Percentiles rank a stretch among this genome's conserved stretches.
Conservation (phyloP, 345 rosid species). For the Jatropha curcas region DNA sequence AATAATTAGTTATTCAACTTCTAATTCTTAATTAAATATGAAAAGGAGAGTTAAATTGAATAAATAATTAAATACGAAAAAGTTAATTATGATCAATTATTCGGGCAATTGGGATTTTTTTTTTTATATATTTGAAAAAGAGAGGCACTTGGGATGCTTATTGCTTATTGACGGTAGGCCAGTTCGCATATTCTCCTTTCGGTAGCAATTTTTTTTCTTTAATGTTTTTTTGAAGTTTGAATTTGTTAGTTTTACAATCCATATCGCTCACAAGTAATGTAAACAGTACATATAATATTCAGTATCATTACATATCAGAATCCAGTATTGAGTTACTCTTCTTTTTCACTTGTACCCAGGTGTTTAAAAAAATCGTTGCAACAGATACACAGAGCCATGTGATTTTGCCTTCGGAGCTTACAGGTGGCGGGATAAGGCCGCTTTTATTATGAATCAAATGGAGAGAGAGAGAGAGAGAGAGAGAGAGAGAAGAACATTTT, state of each 20-base stretch:
- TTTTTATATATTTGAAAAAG: too few relatives aligned
- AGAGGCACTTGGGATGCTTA: background rate
- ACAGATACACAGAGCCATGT: background rate
- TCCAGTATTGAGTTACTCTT: background rate
- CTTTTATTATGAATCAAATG: slow-evolving; percentile 14
- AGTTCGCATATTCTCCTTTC: background rate
- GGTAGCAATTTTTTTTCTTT: background rate
- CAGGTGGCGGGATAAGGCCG: background rate
- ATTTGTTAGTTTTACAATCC: background rate
- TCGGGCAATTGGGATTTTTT: too few relatives aligned
- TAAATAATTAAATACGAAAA: too few relatives aligned
- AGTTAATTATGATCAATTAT: too few relatives aligned
- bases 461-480: background rate
- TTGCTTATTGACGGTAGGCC: background rate
- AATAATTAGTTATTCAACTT: too few relatives aligned
- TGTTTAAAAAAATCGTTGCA: background rate
- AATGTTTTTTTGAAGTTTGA: background rate
- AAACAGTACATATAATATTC: too few relatives aligned
- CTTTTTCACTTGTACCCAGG: background rate
- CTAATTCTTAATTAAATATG: too few relatives aligned
- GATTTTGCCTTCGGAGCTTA: background rate
- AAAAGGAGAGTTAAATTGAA: too few relatives aligned
- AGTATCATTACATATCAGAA: background rate
- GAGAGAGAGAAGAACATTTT: slow-evolving; percentile 6
- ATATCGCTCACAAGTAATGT: background rate